phyloP scores from a whole-genome alignment of 23 red algal species.

The Pyropia haitanensis region DNA sequence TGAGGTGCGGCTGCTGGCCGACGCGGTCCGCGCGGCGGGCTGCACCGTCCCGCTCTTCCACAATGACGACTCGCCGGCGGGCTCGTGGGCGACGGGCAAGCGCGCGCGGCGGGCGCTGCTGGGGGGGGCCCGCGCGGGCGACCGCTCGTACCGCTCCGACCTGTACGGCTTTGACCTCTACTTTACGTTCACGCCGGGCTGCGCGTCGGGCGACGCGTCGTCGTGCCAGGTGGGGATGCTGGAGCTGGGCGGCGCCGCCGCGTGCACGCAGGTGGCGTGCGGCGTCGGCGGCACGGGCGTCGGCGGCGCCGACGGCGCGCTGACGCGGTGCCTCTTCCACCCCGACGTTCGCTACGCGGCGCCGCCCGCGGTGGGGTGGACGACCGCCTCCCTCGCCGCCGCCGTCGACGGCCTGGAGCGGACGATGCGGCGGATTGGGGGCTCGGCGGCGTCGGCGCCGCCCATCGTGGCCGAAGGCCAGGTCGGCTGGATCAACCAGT shows the following conservation, averaged over 20 bases:
- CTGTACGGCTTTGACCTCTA: conserved; percentile 91
- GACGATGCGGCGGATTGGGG: conserved; percentile 46
- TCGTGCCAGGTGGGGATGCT: conserved; percentile 46
- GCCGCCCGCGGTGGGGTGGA: conserved; percentile 50
- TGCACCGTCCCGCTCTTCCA: conserved; percentile 75
- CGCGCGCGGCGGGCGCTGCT: conserved; percentile 24
- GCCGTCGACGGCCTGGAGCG: conserved; percentile 49
- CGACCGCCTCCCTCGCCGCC: conserved; percentile 27
- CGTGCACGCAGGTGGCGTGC: conserved; percentile 19
- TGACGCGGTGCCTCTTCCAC: conserved; percentile 42
- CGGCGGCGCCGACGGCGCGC: conserved; percentile 44
- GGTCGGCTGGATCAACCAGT: conserved; percentile 94
- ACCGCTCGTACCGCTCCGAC: conserved; percentile 62
- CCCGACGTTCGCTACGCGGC: conserved; percentile 12
- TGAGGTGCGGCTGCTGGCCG: conserved; percentile 65
- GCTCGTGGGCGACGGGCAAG: conserved; percentile 69
- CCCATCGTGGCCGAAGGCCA: conserved; percentile 61
- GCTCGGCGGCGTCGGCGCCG: conserved; percentile 44
- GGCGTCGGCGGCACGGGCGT: conserved; percentile 59
- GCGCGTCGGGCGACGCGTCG: conserved; percentile 46
- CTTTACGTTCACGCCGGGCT: conserved; percentile 65
- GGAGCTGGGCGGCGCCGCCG: conserved; percentile 40
- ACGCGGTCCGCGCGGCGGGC: conserved; percentile 31
- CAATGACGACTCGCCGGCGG: conserved; percentile 70
- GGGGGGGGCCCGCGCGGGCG: conserved; percentile 12